Evolutionary conservation across 768 basidiomycete species (phyloP).

Genomic region (Lyophyllum semitale): DNA sequence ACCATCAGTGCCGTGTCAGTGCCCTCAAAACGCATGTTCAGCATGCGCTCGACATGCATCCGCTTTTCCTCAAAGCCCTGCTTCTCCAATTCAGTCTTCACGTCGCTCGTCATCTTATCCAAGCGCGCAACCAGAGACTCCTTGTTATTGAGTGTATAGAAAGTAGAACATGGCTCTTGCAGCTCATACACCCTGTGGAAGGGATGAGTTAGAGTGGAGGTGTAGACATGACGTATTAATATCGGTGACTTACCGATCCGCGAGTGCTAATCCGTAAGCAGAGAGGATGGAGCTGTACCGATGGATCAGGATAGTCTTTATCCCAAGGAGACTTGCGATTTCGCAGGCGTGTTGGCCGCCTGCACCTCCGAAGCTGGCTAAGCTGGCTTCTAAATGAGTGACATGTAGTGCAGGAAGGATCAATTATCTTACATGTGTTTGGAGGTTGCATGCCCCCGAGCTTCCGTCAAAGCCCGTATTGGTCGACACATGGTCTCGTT

Average conservation of each 20-base stretch:
- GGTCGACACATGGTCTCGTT: constrained; percentile 97
- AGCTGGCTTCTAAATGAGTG: constrained; percentile 37
- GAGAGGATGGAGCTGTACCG: constrained; percentile 92
- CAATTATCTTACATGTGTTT: constrained; percentile 56
- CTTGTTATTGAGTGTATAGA: constrained; percentile 65
- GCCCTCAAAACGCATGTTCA: constrained; percentile 93
- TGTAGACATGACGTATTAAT: not conserved
- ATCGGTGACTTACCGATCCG: constrained; percentile 54
- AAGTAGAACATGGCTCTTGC: constrained; percentile 87
- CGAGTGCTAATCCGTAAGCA: constrained; percentile 91
- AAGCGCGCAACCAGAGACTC: constrained; percentile 61
- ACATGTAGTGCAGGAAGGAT: not conserved
- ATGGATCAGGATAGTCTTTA: constrained; percentile 86
- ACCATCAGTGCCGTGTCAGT: constrained; percentile 95
- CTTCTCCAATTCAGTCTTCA: constrained; percentile 62
- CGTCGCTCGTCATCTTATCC: constrained; percentile 65
- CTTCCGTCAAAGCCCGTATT: constrained; percentile 89
- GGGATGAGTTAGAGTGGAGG: not conserved
- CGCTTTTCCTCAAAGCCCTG: constrained; percentile 82
- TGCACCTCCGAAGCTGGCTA: constrained; percentile 88
- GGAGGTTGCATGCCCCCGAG: constrained; percentile 79
- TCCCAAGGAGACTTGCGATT: constrained; percentile 83
- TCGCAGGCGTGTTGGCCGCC: constrained; percentile 94
- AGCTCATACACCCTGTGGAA: constrained; percentile 71
- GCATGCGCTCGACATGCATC: constrained; percentile 77